Base-by-base conservation (phyloP, 164 flowering plant species). In the Brasenia schreberi region DNA sequence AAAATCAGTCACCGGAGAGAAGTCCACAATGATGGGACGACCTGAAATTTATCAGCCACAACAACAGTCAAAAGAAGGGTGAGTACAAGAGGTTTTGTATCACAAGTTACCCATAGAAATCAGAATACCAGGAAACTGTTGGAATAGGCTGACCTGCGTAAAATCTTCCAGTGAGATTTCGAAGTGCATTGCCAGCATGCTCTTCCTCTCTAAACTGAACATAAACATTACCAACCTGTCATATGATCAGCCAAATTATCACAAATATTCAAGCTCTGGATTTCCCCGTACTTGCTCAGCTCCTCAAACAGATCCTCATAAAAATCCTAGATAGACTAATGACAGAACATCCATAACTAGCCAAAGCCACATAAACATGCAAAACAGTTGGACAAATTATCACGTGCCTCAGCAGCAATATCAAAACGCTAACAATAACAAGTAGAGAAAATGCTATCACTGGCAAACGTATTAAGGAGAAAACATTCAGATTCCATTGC, bases 191-290 rank as follows among this genome's bases (percentile, higher is more conserved):
- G 2, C 86, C 88, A 0, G 96, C 96, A 64, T 90, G 90, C 7
- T 87, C 94, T 73, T 90, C 94, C 83, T 90, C 96, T 71, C 75
- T 85, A 78, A 90, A 90, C 77, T 84, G 94, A 18, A 80, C 89
- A 44, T 86, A 90, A 4, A 90, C 96, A 69, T 90, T 90, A 0
- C 96, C 96, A 17, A 60, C 62, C 62, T 60, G 62, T 19, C 96
- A 89, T 84, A 74, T 87, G 96, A 72, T 85, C 90, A 0, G 92
- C 90, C 19, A 89, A 77, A 52, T 89, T 89, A 66, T 89, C 92
- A 60, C 92, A 89, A 19, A 89, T 74, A 64, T 87, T 85, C 58
- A 90, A 85, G 70, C 79, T 81, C 78, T 87, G 86, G 62, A 90
- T 79, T 71, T 90, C 94, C 11, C 96, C 96, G 64, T 79, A 87